phyloP scores from a whole-genome alignment of 2,329 filamentous ascomycete species.

The Hypoxylon sp. region DNA sequence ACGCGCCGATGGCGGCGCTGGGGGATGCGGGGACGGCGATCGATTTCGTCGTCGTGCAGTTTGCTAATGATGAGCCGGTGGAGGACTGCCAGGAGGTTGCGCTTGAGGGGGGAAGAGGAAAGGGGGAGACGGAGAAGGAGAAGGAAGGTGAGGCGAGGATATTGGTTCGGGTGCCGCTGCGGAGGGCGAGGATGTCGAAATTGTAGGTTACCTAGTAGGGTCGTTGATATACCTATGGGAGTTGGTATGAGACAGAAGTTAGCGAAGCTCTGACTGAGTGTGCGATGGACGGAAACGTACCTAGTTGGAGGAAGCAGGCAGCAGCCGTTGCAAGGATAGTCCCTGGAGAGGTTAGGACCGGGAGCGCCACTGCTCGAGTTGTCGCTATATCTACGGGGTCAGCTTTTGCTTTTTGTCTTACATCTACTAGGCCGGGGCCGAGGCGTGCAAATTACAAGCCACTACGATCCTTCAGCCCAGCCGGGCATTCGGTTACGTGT shows the following conservation, averaged over 20 bases:
- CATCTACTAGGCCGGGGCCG: too few species aligned
- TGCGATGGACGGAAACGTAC: neutral
- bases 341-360: neutral
- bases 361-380: neutral
- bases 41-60: conserved; percentile 92
- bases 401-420: too few species aligned
- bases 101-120: conserved; percentile 54
- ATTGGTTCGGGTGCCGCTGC: conserved; percentile 47
- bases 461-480: neutral
- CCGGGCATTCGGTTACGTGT: too few species aligned
- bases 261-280: neutral
- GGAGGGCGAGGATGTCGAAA: conserved; percentile 23
- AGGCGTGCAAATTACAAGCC: neutral
- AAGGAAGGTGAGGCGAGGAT: conserved; percentile 34
- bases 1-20: conserved; percentile 94
- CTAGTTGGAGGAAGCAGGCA: too few species aligned
- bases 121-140: conserved; percentile 56
- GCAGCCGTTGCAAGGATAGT: neutral
- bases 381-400: neutral
- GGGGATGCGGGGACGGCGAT: conserved; percentile 72
- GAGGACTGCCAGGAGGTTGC: conserved; percentile 91
- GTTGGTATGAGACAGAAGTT: neutral
- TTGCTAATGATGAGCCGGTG: conserved; percentile 81
- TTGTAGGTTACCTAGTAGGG: conserved; percentile 34
- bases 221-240: neutral